Percentiles rank a stretch among this genome's conserved stretches.
These are phyloP conservation scores for Graphiopsis chlorocephala DNA, from an alignment of 2,329 filamentous ascomycete species.

Conservation along the genomic window DNA sequence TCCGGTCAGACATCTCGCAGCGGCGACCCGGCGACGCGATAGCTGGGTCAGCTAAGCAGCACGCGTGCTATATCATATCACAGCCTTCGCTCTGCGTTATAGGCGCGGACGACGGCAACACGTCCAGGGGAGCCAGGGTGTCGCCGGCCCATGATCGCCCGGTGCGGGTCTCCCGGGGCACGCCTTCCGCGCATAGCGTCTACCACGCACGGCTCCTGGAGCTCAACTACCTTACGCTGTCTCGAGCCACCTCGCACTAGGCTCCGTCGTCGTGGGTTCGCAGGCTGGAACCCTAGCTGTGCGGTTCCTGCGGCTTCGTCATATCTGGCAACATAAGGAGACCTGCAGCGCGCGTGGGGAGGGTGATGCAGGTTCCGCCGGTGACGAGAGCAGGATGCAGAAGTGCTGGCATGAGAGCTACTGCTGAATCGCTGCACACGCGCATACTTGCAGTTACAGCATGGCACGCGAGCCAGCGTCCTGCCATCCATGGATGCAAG, in stretches of 20 bases:
- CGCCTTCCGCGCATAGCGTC: not conserved
- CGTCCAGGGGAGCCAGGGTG: not conserved
- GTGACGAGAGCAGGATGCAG: not conserved
- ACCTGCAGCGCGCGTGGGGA: not conserved
- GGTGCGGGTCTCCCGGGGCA: not conserved
- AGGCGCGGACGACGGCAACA: conserved; percentile 1
- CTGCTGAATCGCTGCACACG: not conserved
- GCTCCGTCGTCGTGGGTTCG: not conserved
- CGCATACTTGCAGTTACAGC: not conserved
- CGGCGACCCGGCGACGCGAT: not conserved
- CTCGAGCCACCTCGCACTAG: not conserved
- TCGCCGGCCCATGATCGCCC: not conserved
- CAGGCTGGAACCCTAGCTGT: not conserved
- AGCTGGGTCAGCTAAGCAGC: not conserved
- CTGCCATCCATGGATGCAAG: not conserved
- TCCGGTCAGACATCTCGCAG: conserved; percentile 4
- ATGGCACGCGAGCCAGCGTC: not conserved
- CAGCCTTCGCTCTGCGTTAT: not conserved
- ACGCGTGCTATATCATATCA: not conserved
- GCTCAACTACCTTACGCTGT: not conserved
- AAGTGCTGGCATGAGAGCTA: not conserved
- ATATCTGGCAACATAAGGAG: conserved; percentile 3
- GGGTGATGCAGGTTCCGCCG: not conserved
- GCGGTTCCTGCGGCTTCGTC: not conserved
- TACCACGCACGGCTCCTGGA: not conserved